A percentile compares a stretch with the other conserved stretches of the same genome.
These are phyloP conservation scores for Wolfiporia cocos DNA, from an alignment of 1,284 basidiomycete genomes.

Conservation along the genomic window DNA sequence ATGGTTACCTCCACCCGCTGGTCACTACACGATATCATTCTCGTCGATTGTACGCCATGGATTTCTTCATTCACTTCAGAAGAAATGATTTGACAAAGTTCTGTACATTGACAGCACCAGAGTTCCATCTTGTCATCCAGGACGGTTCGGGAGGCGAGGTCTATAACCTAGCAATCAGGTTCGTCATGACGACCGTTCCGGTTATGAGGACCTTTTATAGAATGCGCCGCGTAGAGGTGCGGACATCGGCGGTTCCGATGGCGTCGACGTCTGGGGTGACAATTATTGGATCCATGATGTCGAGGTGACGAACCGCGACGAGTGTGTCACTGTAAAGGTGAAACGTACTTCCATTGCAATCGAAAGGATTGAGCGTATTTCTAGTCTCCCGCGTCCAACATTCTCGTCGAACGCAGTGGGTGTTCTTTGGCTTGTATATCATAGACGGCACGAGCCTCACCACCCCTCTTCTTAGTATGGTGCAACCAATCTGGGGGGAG, in stretches of 20 bases:
- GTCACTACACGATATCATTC: slow-evolving; percentile 31
- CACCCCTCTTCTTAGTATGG: slow-evolving; percentile 18
- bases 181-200: background rate
- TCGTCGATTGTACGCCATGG: slow-evolving; percentile 27
- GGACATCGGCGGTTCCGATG: slow-evolving; percentile 31
- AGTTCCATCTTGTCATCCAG: slow-evolving; percentile 31
- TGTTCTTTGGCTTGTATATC: background rate
- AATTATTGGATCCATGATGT: slow-evolving; percentile 33
- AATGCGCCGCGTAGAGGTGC: slow-evolving; percentile 13
- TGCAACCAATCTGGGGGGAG: slow-evolving; percentile 33
- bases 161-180: slow-evolving; percentile 32
- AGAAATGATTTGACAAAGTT: background rate
- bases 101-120: slow-evolving; percentile 21
- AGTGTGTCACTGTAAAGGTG: slow-evolving; percentile 32
- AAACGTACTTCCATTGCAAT: no score
- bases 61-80: background rate
- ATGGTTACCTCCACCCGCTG: slow-evolving; percentile 27
- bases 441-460: background rate
- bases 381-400: slow-evolving; percentile 25
- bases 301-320: slow-evolving; percentile 32
- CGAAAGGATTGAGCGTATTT: no score
- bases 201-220: background rate
- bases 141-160: slow-evolving; percentile 28
- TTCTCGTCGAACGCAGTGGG: slow-evolving; percentile 27
- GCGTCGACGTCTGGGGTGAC: slow-evolving; percentile 29